A percentile compares a stretch with the other conserved stretches of the same genome.
phyloP scores from a whole-genome alignment of 257 asterid species.

The Scutellaria barbata region DNA sequence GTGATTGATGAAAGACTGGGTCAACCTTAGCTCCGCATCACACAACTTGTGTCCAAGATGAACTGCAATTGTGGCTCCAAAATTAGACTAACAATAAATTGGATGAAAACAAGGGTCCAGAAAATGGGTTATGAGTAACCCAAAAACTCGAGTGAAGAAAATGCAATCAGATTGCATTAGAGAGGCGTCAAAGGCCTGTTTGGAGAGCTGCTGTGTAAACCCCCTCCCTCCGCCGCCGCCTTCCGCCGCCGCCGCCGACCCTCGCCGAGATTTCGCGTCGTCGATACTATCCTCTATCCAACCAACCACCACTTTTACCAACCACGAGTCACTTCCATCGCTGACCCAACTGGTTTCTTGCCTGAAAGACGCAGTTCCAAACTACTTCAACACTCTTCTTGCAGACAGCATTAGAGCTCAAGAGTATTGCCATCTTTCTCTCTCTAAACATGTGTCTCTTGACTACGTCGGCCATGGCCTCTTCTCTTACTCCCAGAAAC shows the following conservation, averaged over 20 bases:
- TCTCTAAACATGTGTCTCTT: conserved; percentile 57
- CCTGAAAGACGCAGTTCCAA: conserved; percentile 49
- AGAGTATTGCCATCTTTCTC: conserved; percentile 59
- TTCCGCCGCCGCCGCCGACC: conserved; percentile 14
- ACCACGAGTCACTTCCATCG: conserved; percentile 79
- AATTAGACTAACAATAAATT: not conserved
- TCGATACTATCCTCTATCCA: conserved; percentile 55
- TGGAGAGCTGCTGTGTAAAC: conserved; percentile 48
- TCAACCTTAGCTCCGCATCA: conserved; percentile 40
- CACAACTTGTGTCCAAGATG: conserved; percentile 45
- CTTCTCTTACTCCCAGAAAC: conserved; percentile 64
- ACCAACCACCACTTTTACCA: conserved; percentile 59
- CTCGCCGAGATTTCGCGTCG: conserved; percentile 46
- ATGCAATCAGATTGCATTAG: conserved; percentile 64
- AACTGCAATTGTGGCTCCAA: not conserved
- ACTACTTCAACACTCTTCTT: conserved; percentile 43
- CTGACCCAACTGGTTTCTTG: conserved; percentile 33
- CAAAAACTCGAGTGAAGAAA: conserved; percentile 16
- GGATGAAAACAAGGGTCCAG: conserved; percentile 37
- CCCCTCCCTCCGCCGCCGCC: conserved; percentile 30
- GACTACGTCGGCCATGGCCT: conserved; percentile 87
- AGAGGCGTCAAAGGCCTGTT: conserved; percentile 60
- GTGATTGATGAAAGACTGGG: conserved; percentile 47
- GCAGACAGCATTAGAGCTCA: conserved; percentile 65
- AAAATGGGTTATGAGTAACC: conserved; percentile 23